A percentile compares a stretch with the other conserved stretches of the same genome.
phyloP scores from a whole-genome alignment of 2,329 filamentous ascomycete species.

The Hortaea sp. region DNA sequence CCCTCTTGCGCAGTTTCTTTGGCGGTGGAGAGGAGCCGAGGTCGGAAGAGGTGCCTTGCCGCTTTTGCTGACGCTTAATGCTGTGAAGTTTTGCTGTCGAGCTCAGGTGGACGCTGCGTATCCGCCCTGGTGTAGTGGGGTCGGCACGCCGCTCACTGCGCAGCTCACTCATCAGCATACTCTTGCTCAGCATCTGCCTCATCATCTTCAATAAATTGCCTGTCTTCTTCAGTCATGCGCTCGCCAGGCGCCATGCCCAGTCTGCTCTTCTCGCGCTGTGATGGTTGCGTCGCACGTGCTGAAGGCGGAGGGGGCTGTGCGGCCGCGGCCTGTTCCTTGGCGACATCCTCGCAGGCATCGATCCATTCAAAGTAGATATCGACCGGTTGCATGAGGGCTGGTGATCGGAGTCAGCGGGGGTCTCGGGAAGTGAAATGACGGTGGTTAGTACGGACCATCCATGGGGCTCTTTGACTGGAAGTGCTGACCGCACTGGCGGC shows the following conservation, averaged over 20 bases:
- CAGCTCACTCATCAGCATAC: constrained; percentile 19
- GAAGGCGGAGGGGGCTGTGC: constrained; percentile 12
- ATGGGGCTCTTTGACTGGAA: constrained; percentile 72
- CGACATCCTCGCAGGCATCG: constrained; percentile 74
- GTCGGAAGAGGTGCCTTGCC: too few relatives aligned
- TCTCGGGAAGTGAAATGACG: too few relatives aligned
- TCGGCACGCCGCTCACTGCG: not conserved
- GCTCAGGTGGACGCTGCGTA: too few relatives aligned
- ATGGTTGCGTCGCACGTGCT: constrained; percentile 7
- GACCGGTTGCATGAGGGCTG: constrained; percentile 80
- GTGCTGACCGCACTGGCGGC: constrained; percentile 86
- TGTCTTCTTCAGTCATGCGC: constrained; percentile 21
- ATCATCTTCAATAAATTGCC: constrained; percentile 27
- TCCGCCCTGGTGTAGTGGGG: too few relatives aligned
- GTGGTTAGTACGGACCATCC: constrained; percentile 56
- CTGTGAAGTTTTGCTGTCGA: too few relatives aligned
- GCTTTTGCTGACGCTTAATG: too few relatives aligned
- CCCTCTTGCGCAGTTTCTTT: constrained; percentile 2
- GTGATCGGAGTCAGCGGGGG: too few relatives aligned
- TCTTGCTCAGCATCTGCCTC: constrained; percentile 26
- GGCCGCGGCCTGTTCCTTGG: constrained; percentile 47
- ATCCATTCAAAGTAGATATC: constrained; percentile 99
- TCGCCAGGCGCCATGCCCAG: constrained; percentile 19
- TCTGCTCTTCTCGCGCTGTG: constrained; percentile 1
- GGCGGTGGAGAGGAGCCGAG: not conserved